phyloP scores from a whole-genome alignment of 78 protist species.

The Dictyostelium capitatum region DNA sequence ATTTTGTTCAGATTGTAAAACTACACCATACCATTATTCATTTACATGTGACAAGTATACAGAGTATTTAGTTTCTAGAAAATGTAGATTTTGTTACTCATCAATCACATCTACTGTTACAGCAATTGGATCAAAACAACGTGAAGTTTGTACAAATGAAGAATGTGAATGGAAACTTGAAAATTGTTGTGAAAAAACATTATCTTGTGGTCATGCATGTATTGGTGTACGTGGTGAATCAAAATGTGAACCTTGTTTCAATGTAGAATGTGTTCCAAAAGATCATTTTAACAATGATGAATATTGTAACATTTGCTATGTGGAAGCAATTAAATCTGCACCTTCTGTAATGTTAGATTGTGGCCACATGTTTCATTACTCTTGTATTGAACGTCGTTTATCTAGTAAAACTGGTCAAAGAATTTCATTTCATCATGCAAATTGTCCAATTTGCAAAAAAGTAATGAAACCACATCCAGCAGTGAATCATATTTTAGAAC shows the following conservation, averaged over 20 bases:
- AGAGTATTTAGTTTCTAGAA: constrained; percentile 26
- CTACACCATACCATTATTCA: constrained; percentile 48
- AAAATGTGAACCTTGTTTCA: constrained; percentile 54
- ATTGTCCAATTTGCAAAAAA: constrained; percentile 49
- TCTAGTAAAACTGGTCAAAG: constrained; percentile 19
- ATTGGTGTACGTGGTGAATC: constrained; percentile 36
- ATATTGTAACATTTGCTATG: constrained; percentile 33
- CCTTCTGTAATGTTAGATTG: constrained; percentile 38
- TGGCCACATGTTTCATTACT: constrained; percentile 48
- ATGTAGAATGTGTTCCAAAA: constrained; percentile 30
- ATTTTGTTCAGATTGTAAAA: constrained; percentile 56
- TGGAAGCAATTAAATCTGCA: constrained; percentile 20
- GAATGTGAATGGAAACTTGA: constrained; percentile 41
- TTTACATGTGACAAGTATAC: constrained; percentile 31
- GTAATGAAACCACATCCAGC: constrained; percentile 36
- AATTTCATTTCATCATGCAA: constrained; percentile 14
- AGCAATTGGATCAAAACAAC: neutral
- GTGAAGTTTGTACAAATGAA: constrained; percentile 10
- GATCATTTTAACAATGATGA: neutral
- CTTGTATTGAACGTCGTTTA: constrained; percentile 11
- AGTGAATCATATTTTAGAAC: neutral
- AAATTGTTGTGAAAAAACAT: neutral
- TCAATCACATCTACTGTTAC: neutral
- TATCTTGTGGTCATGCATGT: constrained; percentile 58
- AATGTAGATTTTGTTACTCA: constrained; percentile 64